Conservation (phyloP, 306 rosid species). For the Quercus glauca region DNA sequence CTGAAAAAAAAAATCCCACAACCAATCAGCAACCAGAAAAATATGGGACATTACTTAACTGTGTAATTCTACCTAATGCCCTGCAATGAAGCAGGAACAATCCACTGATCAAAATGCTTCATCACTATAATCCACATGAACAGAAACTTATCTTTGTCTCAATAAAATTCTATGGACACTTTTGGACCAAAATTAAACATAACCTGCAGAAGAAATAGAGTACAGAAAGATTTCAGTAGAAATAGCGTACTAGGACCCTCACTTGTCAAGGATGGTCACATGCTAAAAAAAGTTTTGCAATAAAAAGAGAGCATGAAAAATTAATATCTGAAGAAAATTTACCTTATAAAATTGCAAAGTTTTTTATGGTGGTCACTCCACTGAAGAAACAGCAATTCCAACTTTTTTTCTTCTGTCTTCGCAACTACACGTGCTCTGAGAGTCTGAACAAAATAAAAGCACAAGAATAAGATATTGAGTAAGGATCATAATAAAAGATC, state of each 20-base stretch:
- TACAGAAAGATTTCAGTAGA: conserved; percentile 19
- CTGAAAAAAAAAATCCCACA: conserved; percentile 48
- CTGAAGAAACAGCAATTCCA: conserved; percentile 93
- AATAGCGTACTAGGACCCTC: neutral
- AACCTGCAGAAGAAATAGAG: conserved; percentile 61
- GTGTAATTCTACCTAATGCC: conserved; percentile 41
- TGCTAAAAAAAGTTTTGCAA: conserved; percentile 5
- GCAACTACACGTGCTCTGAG: conserved; percentile 97
- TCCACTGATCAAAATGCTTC: conserved; percentile 65
- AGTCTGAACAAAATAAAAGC: conserved; percentile 43
- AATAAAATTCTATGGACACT: conserved; percentile 96
- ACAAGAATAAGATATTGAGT: conserved; percentile 4
- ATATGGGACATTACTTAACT: conserved; percentile 5
- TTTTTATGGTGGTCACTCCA: conserved; percentile 95
- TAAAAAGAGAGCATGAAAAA: conserved; percentile 1
- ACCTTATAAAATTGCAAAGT: conserved; percentile 97
- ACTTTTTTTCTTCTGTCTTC: conserved; percentile 93
- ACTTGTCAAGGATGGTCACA: conserved; percentile 18
- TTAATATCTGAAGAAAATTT: conserved; percentile 13
- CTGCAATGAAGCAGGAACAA: conserved; percentile 45
- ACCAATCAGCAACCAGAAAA: conserved; percentile 16
- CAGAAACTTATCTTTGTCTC: conserved; percentile 98
- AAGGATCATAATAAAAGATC: conserved; percentile 4
- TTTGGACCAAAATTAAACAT: conserved; percentile 96
- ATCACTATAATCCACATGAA: conserved; percentile 67